Percentiles rank a stretch among this genome's conserved stretches.
Conservation (phyloP, 2,329 filamentous ascomycete genomes). For the Colletotrichum sp. region DNA sequence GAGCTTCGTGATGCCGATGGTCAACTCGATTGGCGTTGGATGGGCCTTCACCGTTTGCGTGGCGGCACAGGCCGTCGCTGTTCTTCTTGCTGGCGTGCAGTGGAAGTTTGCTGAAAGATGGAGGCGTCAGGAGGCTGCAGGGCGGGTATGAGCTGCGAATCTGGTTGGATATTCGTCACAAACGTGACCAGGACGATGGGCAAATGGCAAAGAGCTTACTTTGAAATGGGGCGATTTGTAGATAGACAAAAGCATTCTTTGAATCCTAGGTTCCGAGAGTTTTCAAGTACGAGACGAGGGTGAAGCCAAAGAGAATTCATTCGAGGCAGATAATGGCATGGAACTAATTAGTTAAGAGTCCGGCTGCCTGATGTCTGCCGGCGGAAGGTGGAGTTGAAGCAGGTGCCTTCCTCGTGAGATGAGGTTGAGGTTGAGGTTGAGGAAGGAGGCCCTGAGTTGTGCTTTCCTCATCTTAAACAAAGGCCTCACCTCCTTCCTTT, state of each 20-base stretch:
- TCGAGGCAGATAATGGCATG: not conserved
- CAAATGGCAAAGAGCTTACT: not conserved
- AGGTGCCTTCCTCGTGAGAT: not conserved
- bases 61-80: conserved; percentile 44
- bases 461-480: not conserved
- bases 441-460: not conserved
- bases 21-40: conserved; percentile 37
- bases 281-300: not conserved
- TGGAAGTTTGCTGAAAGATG: conserved; percentile 42
- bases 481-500: not conserved
- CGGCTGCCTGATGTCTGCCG: not conserved
- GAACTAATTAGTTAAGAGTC: not conserved
- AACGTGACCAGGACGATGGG: not conserved
- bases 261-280: not conserved
- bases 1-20: conserved; percentile 52
- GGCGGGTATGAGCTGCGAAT: not conserved
- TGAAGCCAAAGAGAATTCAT: not conserved
- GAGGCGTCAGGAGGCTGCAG: conserved; percentile 31
- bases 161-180: not conserved
- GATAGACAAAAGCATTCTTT: not conserved
- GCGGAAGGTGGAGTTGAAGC: not conserved
- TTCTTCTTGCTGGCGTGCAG: conserved; percentile 49
- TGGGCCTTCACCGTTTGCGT: conserved; percentile 49
- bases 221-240: not conserved
- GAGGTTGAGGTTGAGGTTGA: not conserved